Conservation (phyloP, 768 basidiomycete species). For the Candolleomyces eurysporus region DNA sequence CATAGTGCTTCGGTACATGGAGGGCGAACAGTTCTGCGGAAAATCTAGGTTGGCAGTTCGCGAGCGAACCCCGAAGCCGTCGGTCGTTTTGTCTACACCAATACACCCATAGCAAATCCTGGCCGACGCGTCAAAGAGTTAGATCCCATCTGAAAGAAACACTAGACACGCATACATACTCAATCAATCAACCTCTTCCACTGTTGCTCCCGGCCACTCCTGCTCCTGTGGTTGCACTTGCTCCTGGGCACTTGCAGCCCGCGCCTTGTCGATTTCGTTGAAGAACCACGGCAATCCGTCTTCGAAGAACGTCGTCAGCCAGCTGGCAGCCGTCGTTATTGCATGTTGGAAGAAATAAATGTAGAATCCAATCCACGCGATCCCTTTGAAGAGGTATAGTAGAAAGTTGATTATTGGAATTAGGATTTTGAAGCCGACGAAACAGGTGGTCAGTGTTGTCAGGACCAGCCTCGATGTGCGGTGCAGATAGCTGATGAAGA, state of each 20-base stretch:
- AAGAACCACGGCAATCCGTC: conserved; percentile 10
- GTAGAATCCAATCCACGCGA: conserved; percentile 36
- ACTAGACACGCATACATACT: too few species aligned
- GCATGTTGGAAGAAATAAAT: conserved; percentile 31
- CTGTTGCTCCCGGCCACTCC: background rate
- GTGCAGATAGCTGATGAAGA: conserved; percentile 27
- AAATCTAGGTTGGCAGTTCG: too few species aligned
- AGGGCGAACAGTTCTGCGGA: too few species aligned
- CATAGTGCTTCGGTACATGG: too few species aligned
- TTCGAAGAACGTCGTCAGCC: conserved; percentile 9
- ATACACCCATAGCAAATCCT: too few species aligned
- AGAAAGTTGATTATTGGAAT: conserved; percentile 15
- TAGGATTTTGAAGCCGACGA: conserved; percentile 25
- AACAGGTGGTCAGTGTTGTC: conserved; percentile 18
- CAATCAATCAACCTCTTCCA: background rate
- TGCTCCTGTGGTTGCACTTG: background rate
- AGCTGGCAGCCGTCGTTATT: conserved; percentile 20
- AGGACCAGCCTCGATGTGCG: conserved; percentile 21
- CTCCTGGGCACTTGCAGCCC: background rate
- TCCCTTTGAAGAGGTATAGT: conserved; percentile 24
- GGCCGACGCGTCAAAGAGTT: too few species aligned
- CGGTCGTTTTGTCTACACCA: too few species aligned
- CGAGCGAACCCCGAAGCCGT: too few species aligned
- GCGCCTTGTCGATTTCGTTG: conserved; percentile 14
- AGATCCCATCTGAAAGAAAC: too few species aligned